Evolutionary conservation across 2,329 filamentous ascomycete genomes (phyloP), one percentile per base, ranked within the genome.

Genomic region (Penicillium sp.): DNA sequence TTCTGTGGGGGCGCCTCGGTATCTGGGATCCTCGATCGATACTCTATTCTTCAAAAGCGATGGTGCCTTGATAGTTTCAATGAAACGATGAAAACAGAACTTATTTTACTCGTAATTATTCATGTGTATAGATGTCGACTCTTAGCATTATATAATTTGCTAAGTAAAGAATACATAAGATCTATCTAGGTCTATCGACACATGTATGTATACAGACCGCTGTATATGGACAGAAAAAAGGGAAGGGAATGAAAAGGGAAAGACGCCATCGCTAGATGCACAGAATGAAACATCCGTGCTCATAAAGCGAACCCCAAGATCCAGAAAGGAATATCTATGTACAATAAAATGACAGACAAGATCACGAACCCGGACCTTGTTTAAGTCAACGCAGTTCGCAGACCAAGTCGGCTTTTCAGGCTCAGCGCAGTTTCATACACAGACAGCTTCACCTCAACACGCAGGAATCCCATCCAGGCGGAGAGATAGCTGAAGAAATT

Each of bases 391-490:
- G 47, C 64, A 31, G 56, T 61, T 22, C 55, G 65, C 66, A 82
- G 62, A 21, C 82, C 82, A 50, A 85, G 62, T 53, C 79, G 67
- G 51, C 80, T 78, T 66, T 82, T 80, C 11, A 82, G 49, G 50
- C 76, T 78, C 43, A 87, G 69, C 65, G 82, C 82, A 37, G 75
- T 76, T 73, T 88, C 85, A 70, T 86, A 88, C n/a, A 80, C 65
- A 52, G 78, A 78, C 48, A 88, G 65, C 70, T 85, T 84, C 57
- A 84, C 55, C 67, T 86, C 84, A 0, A 87, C 79, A 33, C 82
- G 76, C 52, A 81, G 73, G 65, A 83, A 86, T 11, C 74, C 76
- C 2, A 74, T 68, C 79, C 83, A 84, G 3, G 84, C 85, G 6
- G 68, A 58, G 9, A 86, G 57, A 59, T 84, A 82, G 4, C 68